Evolutionary conservation across 495 filamentous ascomycete genomes (phyloP), one percentile per base, ranked within the genome.

Genomic region (Opeltia flavorubescens): DNA sequence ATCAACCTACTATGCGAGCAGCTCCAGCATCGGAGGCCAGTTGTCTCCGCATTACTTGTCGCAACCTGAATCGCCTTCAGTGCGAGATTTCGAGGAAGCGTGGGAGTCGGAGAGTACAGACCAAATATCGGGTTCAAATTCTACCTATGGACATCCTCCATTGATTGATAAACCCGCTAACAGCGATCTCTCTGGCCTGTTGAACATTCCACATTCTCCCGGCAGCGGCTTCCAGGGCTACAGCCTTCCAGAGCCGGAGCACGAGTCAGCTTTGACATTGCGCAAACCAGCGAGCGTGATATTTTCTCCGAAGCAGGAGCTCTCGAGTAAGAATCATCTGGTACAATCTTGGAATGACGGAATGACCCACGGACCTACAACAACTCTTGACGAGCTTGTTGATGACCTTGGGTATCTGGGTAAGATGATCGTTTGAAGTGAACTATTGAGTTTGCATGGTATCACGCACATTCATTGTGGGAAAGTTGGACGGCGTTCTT

Each of bases 341-440:
- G 55, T 58, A 6, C 43, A 56, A 7, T 51, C 46, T 2, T 64
- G 66, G 35, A 59, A 58, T 17, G 61, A 62, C 23, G 66, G 62
- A 8, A 23, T 12, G 13, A 64, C 63, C 20, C 35, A 51, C 7
- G 40, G 55, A 21, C 51, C 48, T 40, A 44, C 38, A 27, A 58
- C 55, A 15, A 63, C 64, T 8, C 69, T 74, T 62, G 61, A 66
- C 47, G 66, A 71, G 50, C 55, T 72, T 52, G 64, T 75, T 56
- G 65, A 73, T 47, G 72, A 75, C 44, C 50, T 75, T 31, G 69
- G 66, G 43, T 73, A 75, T 48, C 58, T 74, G 49, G 69, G 67
- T 47, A 62, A 64, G n/a, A 63, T 71, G 52, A 74, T 75, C 18
- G 49, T 31, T 36, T 55, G 28, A 58, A n/a, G 9, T 11, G 8